Percentiles rank a stretch among this genome's conserved stretches.
Evolutionary conservation across 306 rosid genomes (phyloP).

Genomic region (Vigna unguiculata): DNA sequence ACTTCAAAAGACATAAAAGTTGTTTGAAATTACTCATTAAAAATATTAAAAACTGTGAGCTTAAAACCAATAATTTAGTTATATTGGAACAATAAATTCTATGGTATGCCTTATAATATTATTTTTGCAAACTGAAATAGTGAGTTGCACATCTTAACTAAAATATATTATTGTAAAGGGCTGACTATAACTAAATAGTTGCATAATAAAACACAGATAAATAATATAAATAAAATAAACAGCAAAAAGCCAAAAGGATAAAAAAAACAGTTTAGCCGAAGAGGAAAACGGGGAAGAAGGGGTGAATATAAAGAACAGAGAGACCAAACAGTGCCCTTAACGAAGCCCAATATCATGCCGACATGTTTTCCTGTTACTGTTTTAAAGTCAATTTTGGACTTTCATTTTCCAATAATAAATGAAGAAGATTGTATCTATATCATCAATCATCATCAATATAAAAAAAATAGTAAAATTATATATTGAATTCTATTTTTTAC

Average conservation of each 20-base stretch:
- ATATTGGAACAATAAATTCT: neutral
- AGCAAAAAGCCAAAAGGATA: neutral
- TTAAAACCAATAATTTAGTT: neutral
- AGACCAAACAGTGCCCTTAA: constrained; percentile 8
- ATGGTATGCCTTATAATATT: neutral
- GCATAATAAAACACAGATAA: neutral
- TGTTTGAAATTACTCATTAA: neutral
- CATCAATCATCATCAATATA: too few species aligned
- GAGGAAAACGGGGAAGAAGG: neutral
- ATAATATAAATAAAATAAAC: neutral
- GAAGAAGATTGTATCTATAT: neutral
- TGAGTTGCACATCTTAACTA: neutral
- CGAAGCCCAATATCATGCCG: neutral
- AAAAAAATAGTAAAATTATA: too few species aligned
- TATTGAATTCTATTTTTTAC: too few species aligned
- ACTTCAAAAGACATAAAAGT: neutral
- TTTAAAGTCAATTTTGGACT: constrained; percentile 20
- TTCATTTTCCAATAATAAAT: neutral
- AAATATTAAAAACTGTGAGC: neutral
- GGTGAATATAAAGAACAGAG: neutral
- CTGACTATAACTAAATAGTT: neutral
- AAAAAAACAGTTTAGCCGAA: neutral
- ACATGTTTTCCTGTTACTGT: neutral
- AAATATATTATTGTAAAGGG: neutral
- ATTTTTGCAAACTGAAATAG: neutral